Conservation (phyloP, 2,329 filamentous ascomycete species). For the Nemania diffusa region DNA sequence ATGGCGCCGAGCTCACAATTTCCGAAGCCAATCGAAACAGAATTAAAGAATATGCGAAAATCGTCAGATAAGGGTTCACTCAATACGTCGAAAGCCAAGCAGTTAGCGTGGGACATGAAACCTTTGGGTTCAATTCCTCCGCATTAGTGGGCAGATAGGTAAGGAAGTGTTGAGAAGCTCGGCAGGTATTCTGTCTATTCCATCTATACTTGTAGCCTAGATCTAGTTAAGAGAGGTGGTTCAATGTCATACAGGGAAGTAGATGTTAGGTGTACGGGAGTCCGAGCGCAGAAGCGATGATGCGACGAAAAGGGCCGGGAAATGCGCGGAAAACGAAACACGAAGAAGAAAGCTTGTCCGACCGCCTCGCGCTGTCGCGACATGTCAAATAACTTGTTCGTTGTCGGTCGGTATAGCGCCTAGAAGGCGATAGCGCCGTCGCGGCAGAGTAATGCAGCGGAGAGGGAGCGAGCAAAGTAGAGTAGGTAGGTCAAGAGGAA, state of each 20-base stretch:
- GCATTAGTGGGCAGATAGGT: neutral
- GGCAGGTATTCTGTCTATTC: neutral
- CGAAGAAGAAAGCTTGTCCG: neutral
- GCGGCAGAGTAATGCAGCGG: neutral
- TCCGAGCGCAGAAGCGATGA: conserved; percentile 24
- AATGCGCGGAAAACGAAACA: conserved; percentile 7
- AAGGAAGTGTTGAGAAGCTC: neutral
- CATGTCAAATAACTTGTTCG: neutral
- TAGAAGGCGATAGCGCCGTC: conserved; percentile 5
- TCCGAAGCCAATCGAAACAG: neutral
- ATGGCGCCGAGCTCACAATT: neutral
- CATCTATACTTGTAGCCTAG: neutral
- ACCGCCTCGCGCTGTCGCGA: neutral
- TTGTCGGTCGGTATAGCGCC: neutral
- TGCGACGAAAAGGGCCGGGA: conserved; percentile 4
- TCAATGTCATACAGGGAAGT: conserved; percentile 17
- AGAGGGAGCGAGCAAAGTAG: neutral
- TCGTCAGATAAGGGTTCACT: neutral
- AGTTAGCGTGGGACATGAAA: neutral
- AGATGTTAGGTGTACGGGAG: neutral
- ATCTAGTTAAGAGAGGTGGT: conserved; percentile 1
- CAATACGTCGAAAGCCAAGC: neutral
- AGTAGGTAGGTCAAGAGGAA: neutral
- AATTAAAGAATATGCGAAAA: neutral
- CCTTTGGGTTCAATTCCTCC: conserved; percentile 2